Base-by-base conservation (phyloP, 805 yeast genomes). In the Deakozyma indianensis region DNA sequence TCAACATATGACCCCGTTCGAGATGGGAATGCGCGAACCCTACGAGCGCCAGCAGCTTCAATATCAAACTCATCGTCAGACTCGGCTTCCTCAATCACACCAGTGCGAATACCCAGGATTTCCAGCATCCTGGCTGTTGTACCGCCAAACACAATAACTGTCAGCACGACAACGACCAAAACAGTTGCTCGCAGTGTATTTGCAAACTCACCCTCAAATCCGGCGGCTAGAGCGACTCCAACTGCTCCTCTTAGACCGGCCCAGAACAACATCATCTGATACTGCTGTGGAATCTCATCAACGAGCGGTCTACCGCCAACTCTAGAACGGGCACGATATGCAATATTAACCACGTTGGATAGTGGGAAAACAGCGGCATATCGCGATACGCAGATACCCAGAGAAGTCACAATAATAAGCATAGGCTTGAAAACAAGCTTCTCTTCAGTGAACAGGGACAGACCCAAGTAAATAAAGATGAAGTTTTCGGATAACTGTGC, bases 211-310 rank as follows among this genome's bases (percentile, higher is more conserved):
- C 97, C 98, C 64, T 85, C 95, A 35, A 92, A 68, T 14, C 98
- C 98, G 78, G 94, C 86, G 0, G 98, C 98, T 56, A 92, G 73
- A 0, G 98, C 99, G 3, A 92, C 99, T 52, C 99, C 99, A 28
- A 92, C 99, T 0, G 99, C 99, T 48, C 99, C 99, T 58, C 99
- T 73, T 47, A 92, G 69, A 2, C 99, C 99, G 2, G 98, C 98
- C 99, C 99, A 92, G 62, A 92, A 92, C 43, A 90, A 86, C 98
- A 92, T 92, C 84, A 87, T 86, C 65, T 92, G 98, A 63, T 92
- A 92, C 50, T 82, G 85, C 56, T 85, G 90, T 22, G 95, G 92
- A 50, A 92, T 87, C 64, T 90, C 97, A 56, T 87, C 96, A 1
- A 83, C 82, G 9, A 73, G 65, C 2, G 56, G 59, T 22, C 64